These are phyloP conservation scores for Lactarius sp. DNA, from an alignment of 768 basidiomycete genomes.

Conservation along the genomic window DNA sequence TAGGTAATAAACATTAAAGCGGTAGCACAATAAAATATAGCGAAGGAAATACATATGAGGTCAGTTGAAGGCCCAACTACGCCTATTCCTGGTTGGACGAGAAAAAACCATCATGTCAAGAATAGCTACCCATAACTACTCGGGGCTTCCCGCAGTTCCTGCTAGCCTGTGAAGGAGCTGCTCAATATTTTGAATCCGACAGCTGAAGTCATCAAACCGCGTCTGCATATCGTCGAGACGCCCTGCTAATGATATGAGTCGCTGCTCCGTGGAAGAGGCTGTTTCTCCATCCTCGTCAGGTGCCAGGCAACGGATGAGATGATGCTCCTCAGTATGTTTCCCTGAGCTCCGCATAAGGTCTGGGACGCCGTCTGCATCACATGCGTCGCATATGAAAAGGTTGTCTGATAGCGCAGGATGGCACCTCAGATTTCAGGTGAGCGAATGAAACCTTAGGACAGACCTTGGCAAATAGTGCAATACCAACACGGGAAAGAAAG, in stretches of 20 bases:
- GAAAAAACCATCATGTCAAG: background rate
- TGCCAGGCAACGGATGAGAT: conserved; percentile 3
- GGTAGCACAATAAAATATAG: too few relatives aligned
- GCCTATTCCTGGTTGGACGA: too few relatives aligned
- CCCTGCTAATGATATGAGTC: conserved; percentile 10
- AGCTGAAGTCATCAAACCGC: background rate
- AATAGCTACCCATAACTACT: background rate
- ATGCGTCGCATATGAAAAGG: background rate
- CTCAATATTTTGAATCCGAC: background rate
- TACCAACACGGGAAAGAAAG: conserved; percentile 8
- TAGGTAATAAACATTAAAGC: too few relatives aligned
- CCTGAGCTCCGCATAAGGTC: background rate
- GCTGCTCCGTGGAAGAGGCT: background rate
- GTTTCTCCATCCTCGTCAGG: background rate
- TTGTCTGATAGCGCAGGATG: background rate
- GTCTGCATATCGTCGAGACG: conserved; percentile 8
- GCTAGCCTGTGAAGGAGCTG: background rate
- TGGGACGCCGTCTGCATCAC: background rate
- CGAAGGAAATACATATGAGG: too few relatives aligned
- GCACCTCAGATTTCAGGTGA: too few relatives aligned
- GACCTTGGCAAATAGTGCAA: conserved; percentile 6
- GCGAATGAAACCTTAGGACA: background rate
- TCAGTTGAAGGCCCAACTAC: too few relatives aligned
- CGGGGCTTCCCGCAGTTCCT: background rate
- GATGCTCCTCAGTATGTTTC: background rate